A percentile compares a stretch with the other conserved stretches of the same genome.
Evolutionary conservation across 225 moss, liverwort and hornwort species (phyloP).

Genomic region (Asterella californica): DNA sequence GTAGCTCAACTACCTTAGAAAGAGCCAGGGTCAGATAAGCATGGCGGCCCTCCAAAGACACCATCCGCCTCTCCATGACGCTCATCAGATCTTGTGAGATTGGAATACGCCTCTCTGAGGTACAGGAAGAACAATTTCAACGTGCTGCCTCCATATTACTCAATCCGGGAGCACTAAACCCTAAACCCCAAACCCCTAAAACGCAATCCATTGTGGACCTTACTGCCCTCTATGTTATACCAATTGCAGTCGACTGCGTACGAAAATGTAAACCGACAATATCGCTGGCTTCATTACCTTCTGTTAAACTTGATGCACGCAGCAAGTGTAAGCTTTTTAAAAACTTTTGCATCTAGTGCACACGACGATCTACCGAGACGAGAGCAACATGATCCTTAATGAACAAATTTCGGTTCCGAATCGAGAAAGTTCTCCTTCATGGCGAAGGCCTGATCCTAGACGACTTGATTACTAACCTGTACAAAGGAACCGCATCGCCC

Average conservation of each 20-base stretch:
- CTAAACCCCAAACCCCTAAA: constrained; percentile 13
- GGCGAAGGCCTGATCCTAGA: background rate
- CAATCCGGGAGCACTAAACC: background rate
- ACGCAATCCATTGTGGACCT: background rate
- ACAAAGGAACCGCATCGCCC: background rate
- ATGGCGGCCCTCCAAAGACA: constrained; percentile 80
- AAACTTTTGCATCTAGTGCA: background rate
- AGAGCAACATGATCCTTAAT: background rate
- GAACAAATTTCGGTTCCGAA: too few species aligned
- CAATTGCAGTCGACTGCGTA: background rate
- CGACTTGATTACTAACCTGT: background rate
- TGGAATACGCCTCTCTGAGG: constrained; percentile 67
- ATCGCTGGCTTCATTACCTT: background rate
- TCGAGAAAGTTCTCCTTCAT: background rate
- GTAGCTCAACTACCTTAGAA: constrained; percentile 57
- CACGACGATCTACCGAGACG: background rate
- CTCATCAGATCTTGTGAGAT: constrained; percentile 75
- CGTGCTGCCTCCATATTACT: background rate
- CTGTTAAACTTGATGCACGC: background rate
- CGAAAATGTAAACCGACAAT: background rate
- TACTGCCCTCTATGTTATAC: too few species aligned
- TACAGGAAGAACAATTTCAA: constrained; percentile 11
- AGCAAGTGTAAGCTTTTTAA: background rate
- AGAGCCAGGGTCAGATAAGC: constrained; percentile 62
- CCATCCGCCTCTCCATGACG: constrained; percentile 81